These are phyloP conservation scores for Akanthomyces dipterigenus DNA, from an alignment of 2,329 filamentous ascomycete genomes.

Conservation along the genomic window DNA sequence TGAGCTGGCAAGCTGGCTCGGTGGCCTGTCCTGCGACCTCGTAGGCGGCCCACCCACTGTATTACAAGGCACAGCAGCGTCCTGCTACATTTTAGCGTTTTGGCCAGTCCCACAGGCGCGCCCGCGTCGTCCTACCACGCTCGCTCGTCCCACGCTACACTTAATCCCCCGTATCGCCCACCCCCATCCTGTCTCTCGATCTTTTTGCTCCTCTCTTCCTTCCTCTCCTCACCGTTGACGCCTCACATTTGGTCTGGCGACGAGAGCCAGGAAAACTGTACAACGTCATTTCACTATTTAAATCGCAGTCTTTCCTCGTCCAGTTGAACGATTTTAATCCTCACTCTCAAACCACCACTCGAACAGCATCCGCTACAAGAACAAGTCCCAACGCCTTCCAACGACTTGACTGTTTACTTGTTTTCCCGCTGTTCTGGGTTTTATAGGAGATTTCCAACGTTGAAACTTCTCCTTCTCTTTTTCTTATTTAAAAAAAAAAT, in stretches of 20 bases:
- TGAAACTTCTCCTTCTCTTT: neutral
- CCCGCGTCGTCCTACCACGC: neutral
- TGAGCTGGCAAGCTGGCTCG: neutral
- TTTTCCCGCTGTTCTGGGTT: neutral
- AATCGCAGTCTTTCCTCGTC: neutral
- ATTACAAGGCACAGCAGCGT: neutral
- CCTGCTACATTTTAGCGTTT: neutral
- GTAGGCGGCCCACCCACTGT: slow-evolving; percentile 1
- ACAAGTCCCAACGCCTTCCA: neutral
- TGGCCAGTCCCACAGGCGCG: neutral
- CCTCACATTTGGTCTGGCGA: neutral
- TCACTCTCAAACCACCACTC: neutral
- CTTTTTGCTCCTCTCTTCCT: neutral
- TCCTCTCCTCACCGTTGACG: neutral
- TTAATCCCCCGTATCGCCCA: slow-evolving; percentile 3
- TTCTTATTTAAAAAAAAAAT: neutral
- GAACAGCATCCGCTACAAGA: neutral
- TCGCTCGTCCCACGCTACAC: slow-evolving; percentile 1
- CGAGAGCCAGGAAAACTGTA: neutral
- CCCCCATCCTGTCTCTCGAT: neutral
- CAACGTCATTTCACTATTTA: neutral
- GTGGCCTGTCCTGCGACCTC: neutral
- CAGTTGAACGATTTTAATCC: neutral
- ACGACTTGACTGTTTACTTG: neutral
- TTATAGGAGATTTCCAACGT: neutral